phyloP scores from a whole-genome alignment of 2,329 filamentous ascomycete genomes.

The Colletotrichum liaoningense region DNA sequence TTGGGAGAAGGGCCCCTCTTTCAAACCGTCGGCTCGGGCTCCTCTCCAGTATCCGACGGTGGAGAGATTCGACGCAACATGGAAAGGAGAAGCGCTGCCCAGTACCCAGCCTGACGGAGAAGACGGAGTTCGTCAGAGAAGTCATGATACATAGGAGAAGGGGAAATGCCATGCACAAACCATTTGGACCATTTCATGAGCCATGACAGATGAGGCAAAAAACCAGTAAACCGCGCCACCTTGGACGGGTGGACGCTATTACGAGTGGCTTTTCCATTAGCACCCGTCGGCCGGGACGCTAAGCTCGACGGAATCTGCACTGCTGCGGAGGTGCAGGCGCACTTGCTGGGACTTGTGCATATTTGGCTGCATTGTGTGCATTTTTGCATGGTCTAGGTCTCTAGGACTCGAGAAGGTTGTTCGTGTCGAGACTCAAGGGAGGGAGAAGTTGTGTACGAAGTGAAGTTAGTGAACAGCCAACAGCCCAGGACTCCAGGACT shows the following conservation, averaged over 20 bases:
- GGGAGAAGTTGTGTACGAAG: no score
- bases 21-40: slow-evolving; percentile 10
- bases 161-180: slow-evolving; percentile 1
- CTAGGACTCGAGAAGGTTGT: no score
- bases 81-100: neutral
- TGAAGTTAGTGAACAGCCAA: no score
- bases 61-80: neutral
- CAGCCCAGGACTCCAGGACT: no score
- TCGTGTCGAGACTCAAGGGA: no score
- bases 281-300: slow-evolving; percentile 25
- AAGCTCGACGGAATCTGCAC: slow-evolving; percentile 7
- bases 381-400: slow-evolving; percentile 1
- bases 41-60: slow-evolving; percentile 9
- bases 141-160: neutral
- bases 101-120: neutral
- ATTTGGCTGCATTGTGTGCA: neutral
- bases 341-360: neutral
- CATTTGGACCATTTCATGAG: neutral
- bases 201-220: slow-evolving; percentile 4
- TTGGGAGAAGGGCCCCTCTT: neutral
- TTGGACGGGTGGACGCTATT: slow-evolving; percentile 21
- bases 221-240: slow-evolving; percentile 20
- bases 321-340: neutral
- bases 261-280: slow-evolving; percentile 28
- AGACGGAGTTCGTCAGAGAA: neutral